Conservation (phyloP, 805 yeast species). For the Vanderwaltozyma polyspora region DNA sequence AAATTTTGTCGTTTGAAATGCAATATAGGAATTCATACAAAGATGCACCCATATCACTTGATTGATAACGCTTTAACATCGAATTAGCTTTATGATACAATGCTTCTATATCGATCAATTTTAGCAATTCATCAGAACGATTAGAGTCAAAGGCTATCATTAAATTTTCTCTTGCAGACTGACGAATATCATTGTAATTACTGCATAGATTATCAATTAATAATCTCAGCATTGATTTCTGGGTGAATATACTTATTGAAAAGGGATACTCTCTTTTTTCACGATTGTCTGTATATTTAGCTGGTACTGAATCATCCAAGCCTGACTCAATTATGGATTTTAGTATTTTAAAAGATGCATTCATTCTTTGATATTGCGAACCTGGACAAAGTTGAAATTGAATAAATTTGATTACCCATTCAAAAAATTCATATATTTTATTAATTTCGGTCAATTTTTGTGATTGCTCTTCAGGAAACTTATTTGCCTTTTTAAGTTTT, state of each 20-base stretch:
- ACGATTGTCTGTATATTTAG: slow-evolving; percentile 29
- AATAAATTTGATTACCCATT: slow-evolving; percentile 29
- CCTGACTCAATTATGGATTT: slow-evolving; percentile 41
- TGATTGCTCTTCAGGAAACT: slow-evolving; percentile 32
- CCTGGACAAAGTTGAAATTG: slow-evolving; percentile 40
- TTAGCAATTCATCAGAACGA: not conserved
- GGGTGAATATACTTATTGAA: slow-evolving; percentile 32
- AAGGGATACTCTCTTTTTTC: slow-evolving; percentile 41
- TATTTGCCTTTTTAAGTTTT: slow-evolving; percentile 29
- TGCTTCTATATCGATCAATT: slow-evolving; percentile 5
- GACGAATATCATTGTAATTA: slow-evolving; percentile 70
- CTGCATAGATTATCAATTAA: slow-evolving; percentile 54
- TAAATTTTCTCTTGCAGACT: slow-evolving; percentile 36
- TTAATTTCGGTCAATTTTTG: slow-evolving; percentile 23
- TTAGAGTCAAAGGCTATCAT: slow-evolving; percentile 24
- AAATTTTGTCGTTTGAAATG: slow-evolving; percentile 22
- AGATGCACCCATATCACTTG: slow-evolving; percentile 72
- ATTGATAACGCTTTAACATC: slow-evolving; percentile 39
- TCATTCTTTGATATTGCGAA: slow-evolving; percentile 42
- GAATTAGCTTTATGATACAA: slow-evolving; percentile 21
- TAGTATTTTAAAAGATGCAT: slow-evolving; percentile 40
- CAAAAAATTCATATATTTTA: slow-evolving; percentile 31
- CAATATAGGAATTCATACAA: slow-evolving; percentile 41
- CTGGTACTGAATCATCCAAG: slow-evolving; percentile 36
- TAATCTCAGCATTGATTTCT: slow-evolving; percentile 31